Evolutionary conservation across 257 asterid genomes (phyloP), one percentile per base, ranked within the genome.

Genomic region (Osmanthus fragrans): DNA sequence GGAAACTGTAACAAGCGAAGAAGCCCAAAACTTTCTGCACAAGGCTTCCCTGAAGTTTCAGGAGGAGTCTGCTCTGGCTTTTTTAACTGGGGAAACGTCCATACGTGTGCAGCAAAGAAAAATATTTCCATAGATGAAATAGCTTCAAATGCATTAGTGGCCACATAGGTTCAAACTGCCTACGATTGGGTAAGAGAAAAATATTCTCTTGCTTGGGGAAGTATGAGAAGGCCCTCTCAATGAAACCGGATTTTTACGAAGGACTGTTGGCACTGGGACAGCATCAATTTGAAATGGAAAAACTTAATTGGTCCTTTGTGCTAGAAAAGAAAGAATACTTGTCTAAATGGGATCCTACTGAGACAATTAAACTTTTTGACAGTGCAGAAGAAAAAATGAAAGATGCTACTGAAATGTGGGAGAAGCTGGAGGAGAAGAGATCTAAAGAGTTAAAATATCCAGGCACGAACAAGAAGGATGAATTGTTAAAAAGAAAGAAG

Each of bases 71-170:
- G 94, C 99, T 65, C 84, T 93, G 74, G 99, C 97, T 45, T 96
- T 87, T 96, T 96, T 85, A 96, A 96, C 82, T 93, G 97, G 98
- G 98, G 98, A 68, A 96, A 96, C 71, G 97, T 96, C 11, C 97
- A 96, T 54, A 93, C 90, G 99, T 93, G 99, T 83, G 92, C 97
- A 3, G 98, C 99, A 30, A 87, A 98, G 85, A 96, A 93, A 81
- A 87, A 90, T 67, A 92, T 96, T 77, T 97, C 99, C 4, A 86
- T 90, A 7, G 97, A 93, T 65, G 97, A 93, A 79, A 88, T 94
- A 4, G 87, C 92, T 32, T 90, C 87, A 13, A 86, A 90, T 85
- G 97, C 87, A 21, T 49, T 82, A 63, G 85, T 86, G 95, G 86
- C 89, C 29, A 76, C 81, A n/a, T 97, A 93, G 81, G 96, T 96